phyloP scores from a whole-genome alignment of 306 rosid genomes.

The Pterocarpus macrocarpus region DNA sequence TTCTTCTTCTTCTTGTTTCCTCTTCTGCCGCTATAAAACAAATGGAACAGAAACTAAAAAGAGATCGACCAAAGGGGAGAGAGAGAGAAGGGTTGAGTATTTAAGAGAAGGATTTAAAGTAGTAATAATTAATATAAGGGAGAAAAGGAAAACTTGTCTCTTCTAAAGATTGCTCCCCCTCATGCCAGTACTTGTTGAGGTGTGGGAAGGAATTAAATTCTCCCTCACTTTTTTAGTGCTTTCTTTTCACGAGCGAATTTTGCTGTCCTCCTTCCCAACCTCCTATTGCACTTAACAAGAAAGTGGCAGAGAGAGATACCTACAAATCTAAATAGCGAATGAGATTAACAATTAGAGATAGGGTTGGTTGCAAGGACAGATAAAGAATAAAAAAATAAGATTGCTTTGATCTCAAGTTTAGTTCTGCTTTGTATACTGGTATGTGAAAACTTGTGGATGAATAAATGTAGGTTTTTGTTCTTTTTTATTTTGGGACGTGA shows the following conservation, averaged over 20 bases:
- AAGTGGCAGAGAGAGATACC: conserved; percentile 30
- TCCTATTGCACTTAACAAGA: conserved; percentile 39
- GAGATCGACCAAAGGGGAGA: not conserved
- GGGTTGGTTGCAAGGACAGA: conserved; percentile 30
- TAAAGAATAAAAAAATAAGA: conserved; percentile 28
- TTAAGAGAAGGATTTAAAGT: conserved; percentile 44
- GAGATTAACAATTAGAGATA: conserved; percentile 40
- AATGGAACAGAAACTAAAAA: conserved; percentile 33
- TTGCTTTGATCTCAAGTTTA: conserved; percentile 81
- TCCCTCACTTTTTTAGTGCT: conserved; percentile 53
- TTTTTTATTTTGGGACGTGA: conserved; percentile 29
- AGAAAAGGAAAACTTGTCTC: conserved; percentile 61
- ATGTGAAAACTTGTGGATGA: conserved; percentile 63
- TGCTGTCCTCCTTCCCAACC: conserved; percentile 39
- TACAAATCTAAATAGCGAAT: conserved; percentile 43
- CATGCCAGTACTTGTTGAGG: conserved; percentile 53
- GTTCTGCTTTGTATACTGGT: conserved; percentile 43
- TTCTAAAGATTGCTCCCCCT: conserved; percentile 58
- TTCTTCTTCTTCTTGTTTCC: conserved; percentile 45
- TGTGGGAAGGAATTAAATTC: conserved; percentile 66
- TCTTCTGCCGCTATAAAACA: conserved; percentile 37
- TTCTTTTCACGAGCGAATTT: conserved; percentile 50
- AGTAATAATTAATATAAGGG: conserved; percentile 45
- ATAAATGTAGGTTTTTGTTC: conserved; percentile 55
- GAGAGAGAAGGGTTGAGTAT: conserved; percentile 30